phyloP scores from a whole-genome alignment of 176 grass and related monocot genomes.

The Saccharum officinarum region DNA sequence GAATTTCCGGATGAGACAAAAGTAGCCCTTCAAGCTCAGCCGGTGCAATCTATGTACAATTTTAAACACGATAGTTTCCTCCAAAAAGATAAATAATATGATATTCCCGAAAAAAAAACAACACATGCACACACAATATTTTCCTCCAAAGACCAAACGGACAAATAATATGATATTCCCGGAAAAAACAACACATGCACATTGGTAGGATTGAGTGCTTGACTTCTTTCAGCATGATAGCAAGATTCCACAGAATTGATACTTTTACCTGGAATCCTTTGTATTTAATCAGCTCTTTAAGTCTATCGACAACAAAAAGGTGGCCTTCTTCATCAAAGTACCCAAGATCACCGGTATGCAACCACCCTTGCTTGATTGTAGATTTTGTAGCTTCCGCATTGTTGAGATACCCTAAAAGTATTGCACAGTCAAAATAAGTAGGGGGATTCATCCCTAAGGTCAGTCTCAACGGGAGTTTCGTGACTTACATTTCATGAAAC shows the following conservation, averaged over 20 bases:
- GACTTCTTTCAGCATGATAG: too few species aligned
- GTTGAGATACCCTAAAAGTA: conserved; percentile 75
- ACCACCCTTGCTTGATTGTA: conserved; percentile 84
- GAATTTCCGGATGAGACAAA: conserved; percentile 81
- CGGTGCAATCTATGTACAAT: conserved; percentile 62
- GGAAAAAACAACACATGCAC: neutral
- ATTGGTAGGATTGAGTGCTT: too few species aligned
- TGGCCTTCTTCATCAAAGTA: conserved; percentile 71
- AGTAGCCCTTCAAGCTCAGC: conserved; percentile 89
- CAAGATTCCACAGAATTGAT: neutral
- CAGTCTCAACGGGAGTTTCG: too few species aligned
- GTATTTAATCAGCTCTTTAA: conserved; percentile 97
- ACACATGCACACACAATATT: too few species aligned
- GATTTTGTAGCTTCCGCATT: conserved; percentile 79
- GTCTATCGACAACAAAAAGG: conserved; percentile 87
- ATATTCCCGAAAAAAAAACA: too few species aligned
- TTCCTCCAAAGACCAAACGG: too few species aligned
- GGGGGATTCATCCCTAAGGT: neutral
- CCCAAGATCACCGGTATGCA: conserved; percentile 92
- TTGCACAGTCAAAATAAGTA: neutral
- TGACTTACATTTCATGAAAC: too few species aligned
- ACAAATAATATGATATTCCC: too few species aligned
- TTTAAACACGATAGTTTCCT: too few species aligned
- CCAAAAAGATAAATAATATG: too few species aligned
- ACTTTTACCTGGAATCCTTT: conserved; percentile 85